Conservation (phyloP, 345 rosid genomes). For the Linum tenue region DNA sequence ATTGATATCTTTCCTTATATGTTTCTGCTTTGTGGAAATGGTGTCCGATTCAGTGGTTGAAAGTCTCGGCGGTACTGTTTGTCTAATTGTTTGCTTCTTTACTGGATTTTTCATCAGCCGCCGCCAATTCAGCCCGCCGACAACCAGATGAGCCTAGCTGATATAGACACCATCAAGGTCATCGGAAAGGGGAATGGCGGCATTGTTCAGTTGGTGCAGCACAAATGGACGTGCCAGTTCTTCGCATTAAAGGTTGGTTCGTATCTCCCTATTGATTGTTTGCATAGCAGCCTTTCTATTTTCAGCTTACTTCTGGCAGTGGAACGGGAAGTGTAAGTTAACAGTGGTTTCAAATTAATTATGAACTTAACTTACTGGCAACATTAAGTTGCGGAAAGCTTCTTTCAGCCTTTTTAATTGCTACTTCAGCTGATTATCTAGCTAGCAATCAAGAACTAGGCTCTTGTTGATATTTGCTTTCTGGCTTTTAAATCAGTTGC, state of each 20-base stretch:
- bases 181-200: constrained; percentile 96
- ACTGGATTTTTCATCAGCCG: constrained; percentile 33
- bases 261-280: not conserved
- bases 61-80: not conserved
- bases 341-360: not conserved
- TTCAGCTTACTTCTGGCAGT: not conserved
- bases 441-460: not conserved
- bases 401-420: not conserved
- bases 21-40: not conserved
- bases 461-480: not conserved
- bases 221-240: constrained; percentile 86
- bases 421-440: not conserved
- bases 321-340: not conserved
- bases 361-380: not conserved
- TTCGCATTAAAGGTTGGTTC: constrained; percentile 72
- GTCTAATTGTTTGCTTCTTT: too few relatives aligned
- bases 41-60: not conserved
- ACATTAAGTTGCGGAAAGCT: not conserved
- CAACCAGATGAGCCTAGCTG: constrained; percentile 64
- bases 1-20: too few relatives aligned
- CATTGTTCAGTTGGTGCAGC: constrained; percentile 86
- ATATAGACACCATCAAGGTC: constrained; percentile 64
- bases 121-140: constrained; percentile 64
- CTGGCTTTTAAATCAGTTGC: not conserved
- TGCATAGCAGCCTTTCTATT: not conserved